A percentile compares a stretch with the other conserved stretches of the same genome.
Evolutionary conservation across 768 basidiomycete genomes (phyloP).

Genomic region (Austroboletus eburneus): DNA sequence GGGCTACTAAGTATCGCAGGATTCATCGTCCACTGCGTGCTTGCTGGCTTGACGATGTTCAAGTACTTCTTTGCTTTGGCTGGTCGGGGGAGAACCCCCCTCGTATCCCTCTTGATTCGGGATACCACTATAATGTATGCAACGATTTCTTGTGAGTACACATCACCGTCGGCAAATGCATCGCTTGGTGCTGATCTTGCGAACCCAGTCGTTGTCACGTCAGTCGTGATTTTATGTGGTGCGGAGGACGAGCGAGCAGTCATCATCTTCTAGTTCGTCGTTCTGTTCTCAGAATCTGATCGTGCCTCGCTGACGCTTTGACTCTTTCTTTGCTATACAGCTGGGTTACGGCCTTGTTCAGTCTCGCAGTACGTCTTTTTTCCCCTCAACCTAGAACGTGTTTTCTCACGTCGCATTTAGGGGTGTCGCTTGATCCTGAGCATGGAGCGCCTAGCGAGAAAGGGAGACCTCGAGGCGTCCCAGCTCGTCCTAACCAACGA

Average conservation of each 20-base stretch:
- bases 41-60: constrained; percentile 13
- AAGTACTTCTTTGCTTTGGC: constrained; percentile 15
- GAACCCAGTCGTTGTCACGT: constrained; percentile 1
- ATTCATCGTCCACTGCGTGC: constrained; percentile 11
- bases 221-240: not conserved
- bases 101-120: constrained; percentile 18
- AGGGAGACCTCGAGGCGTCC: not conserved
- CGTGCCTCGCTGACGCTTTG: not conserved
- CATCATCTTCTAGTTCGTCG: constrained; percentile 7
- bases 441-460: constrained; percentile 20
- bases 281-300: not conserved
- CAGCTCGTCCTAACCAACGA: constrained; percentile 8
- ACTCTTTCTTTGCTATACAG: not conserved
- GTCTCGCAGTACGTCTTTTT: constrained; percentile 10
- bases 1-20: constrained; percentile 7
- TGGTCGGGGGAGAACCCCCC: constrained; percentile 16
- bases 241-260: not conserved
- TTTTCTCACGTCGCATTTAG: constrained; percentile 5
- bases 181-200: not conserved
- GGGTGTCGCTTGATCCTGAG: constrained; percentile 23
- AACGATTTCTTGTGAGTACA: constrained; percentile 7
- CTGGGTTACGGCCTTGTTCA: constrained; percentile 11
- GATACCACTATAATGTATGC: constrained; percentile 13
- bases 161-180: not conserved
- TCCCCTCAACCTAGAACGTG: not conserved